Base-by-base conservation (phyloP, 1,284 basidiomycete genomes). In the Phenoliferia sp. region DNA sequence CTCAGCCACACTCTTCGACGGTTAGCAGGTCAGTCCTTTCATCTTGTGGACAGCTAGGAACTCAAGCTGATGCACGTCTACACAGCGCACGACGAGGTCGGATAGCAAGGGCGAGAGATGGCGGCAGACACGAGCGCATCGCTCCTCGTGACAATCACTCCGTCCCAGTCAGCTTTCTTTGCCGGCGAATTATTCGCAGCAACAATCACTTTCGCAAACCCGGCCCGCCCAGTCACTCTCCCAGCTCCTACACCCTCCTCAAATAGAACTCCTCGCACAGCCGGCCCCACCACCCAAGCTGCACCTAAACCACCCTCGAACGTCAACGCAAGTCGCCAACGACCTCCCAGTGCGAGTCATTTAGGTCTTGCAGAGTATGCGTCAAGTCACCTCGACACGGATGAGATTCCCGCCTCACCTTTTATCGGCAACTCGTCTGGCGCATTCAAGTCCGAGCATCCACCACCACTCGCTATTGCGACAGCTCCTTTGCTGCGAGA, bases 121-220 rank as follows among this genome's bases (percentile, higher is more conserved):
- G n/a, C n/a, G 48, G 48, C 48, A 12, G 39, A 44, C 39, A 44
- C 22, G 48, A 57, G 44, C 28, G 17, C 48, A 19, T 52, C 48
- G 48, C 48, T 83, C 58, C 77, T 79, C 65, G 79, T 84, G 34
- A 79, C 79, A 0, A 80, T 84, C 60, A 87, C 79, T 0, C 94
- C 94, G 3, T 84, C 88, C 0, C 89, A 93, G 71, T 90, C 91
- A 0, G 90, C 91, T 0, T 96, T 90, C 80, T 97, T 94, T 78
- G 92, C 94, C 1, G 94, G 94, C 68, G 94, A 97, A 78, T 82
- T 85, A 0, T 91, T 95, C 79, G 83, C 86, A 7, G 90, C 91
- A 22, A 88, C 86, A 5, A 87, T 97, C 76, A 89, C 90, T 0
- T 92, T 96, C 79, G 89, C 89, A 57, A 96, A 95, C 78, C 89